Base-by-base conservation (phyloP, 2,329 filamentous ascomycete species). In the Neopestalotiopsis clavispora region DNA sequence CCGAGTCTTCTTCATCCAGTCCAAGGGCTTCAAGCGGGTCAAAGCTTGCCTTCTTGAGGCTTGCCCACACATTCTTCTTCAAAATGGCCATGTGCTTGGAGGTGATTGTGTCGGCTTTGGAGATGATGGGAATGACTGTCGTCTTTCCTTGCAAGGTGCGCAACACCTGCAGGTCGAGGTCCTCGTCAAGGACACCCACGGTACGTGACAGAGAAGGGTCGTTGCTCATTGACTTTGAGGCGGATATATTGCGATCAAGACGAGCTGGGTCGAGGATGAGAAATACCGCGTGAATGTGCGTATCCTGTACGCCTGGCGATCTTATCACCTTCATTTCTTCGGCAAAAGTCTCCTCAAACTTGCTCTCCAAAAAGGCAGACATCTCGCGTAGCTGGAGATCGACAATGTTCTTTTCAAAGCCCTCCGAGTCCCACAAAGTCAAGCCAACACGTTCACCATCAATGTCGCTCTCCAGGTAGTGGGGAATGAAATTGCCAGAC, bases 251-350 rank as follows among this genome's bases (percentile, higher is more conserved):
- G 74, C 90, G 87, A 77, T 97, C 95, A 30, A 99, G 89, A 60
- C 93, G 91, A 66, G 90, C 85, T 1, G 96, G 96, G 78, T 99
- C 96, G 67, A 99, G 89, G 67, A 99, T 85, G 68, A 98, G 86
- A 82, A 99, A 97, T 67, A 94, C 94, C 73, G 94, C 97, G 79
- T 99, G 96, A 73, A 99, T 97, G 80, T 99, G 96, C 65, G 95
- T 98, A 83, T 99, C 96, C 79, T 94, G 93, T 72, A 94, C 92
- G 68, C 95, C 95, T 32, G 96, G 95, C 66, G 95, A 94, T 75
- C 96, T 92, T 71, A 98, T 87, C 61, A 99, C 95, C 84, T 98
- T 98, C 88, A 97, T 97, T 84, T 99, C 96, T 82, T 99, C 96
- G 63, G 90, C 90, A 79, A 99, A 97, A 0, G 96, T 98, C 77